Evolutionary conservation across 306 rosid genomes (phyloP).

Genomic region (Vigna angularis): DNA sequence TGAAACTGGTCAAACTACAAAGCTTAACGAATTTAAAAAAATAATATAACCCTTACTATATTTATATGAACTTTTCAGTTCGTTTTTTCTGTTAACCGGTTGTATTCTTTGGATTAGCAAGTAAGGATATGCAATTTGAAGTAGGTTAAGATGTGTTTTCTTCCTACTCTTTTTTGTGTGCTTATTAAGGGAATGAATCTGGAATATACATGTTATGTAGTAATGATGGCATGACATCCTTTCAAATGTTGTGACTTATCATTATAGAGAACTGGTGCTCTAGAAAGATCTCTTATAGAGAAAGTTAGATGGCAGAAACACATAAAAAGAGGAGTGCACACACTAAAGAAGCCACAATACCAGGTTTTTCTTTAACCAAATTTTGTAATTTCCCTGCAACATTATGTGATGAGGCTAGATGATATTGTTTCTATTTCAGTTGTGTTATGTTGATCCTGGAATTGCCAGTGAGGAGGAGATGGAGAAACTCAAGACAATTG

Average conservation of each 20-base stretch:
- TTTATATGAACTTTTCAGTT: slow-evolving; percentile 19
- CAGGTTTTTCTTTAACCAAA: slow-evolving; percentile 59
- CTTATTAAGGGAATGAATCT: slow-evolving; percentile 13
- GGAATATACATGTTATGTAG: slow-evolving; percentile 31
- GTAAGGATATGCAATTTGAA: slow-evolving; percentile 30
- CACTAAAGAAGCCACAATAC: slow-evolving; percentile 76
- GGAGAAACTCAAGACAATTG: slow-evolving; percentile 75
- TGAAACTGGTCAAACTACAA: slow-evolving; percentile 17
- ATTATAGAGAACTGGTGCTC: slow-evolving; percentile 67
- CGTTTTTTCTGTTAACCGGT: slow-evolving; percentile 14
- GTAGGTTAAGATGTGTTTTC: slow-evolving; percentile 29
- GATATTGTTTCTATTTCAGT: slow-evolving; percentile 57
- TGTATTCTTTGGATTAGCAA: slow-evolving; percentile 29
- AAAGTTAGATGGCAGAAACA: slow-evolving; percentile 80
- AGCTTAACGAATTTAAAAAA: slow-evolving; percentile 15
- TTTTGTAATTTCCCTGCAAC: slow-evolving; percentile 1
- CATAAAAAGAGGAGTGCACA: slow-evolving; percentile 84
- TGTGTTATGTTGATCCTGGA: slow-evolving; percentile 89
- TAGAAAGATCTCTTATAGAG: slow-evolving; percentile 67
- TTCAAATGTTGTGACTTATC: slow-evolving; percentile 41
- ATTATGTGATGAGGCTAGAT: slow-evolving; percentile 40
- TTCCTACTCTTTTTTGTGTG: slow-evolving; percentile 14
- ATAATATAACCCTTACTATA: slow-evolving; percentile 2
- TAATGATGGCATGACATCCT: slow-evolving; percentile 32
- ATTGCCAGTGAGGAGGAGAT: slow-evolving; percentile 65